phyloP scores from a whole-genome alignment of 2,329 filamentous ascomycete species.

The Botrytis aclada region DNA sequence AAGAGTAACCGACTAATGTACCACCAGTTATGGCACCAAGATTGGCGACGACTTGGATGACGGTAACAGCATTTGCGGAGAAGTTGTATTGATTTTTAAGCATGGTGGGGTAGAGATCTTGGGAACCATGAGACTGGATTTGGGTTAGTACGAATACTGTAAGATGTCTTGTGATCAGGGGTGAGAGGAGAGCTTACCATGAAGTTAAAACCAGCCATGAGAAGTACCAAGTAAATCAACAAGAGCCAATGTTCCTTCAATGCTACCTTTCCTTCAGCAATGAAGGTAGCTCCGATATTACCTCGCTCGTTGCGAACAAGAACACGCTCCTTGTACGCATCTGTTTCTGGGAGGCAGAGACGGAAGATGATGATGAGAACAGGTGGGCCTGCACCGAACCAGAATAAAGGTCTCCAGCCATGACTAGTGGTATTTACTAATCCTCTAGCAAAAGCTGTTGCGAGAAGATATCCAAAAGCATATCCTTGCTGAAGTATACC shows the following conservation, averaged over 20 bases:
- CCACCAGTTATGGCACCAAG: constrained; percentile 69
- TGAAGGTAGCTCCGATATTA: constrained; percentile 63
- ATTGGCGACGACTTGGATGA: constrained; percentile 71
- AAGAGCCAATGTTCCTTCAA: constrained; percentile 77
- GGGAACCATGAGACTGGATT: constrained; percentile 38
- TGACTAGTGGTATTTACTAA: constrained; percentile 75
- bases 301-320: constrained; percentile 58
- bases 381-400: constrained; percentile 82
- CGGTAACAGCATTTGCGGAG: constrained; percentile 49
- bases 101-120: constrained; percentile 60
- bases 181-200: constrained; percentile 65
- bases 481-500: constrained; percentile 82
- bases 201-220: constrained; percentile 92
- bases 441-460: constrained; percentile 63
- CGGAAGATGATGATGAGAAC: constrained; percentile 78
- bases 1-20: constrained; percentile 62
- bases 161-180: not conserved
- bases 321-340: constrained; percentile 66
- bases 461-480: constrained; percentile 75
- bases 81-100: constrained; percentile 52
- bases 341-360: constrained; percentile 73
- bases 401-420: constrained; percentile 81
- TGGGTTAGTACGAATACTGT: not conserved
- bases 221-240: constrained; percentile 74
- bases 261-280: constrained; percentile 75